These are phyloP conservation scores for Calonectria fujianensis DNA, from an alignment of 2,329 filamentous ascomycete genomes.

Conservation along the genomic window DNA sequence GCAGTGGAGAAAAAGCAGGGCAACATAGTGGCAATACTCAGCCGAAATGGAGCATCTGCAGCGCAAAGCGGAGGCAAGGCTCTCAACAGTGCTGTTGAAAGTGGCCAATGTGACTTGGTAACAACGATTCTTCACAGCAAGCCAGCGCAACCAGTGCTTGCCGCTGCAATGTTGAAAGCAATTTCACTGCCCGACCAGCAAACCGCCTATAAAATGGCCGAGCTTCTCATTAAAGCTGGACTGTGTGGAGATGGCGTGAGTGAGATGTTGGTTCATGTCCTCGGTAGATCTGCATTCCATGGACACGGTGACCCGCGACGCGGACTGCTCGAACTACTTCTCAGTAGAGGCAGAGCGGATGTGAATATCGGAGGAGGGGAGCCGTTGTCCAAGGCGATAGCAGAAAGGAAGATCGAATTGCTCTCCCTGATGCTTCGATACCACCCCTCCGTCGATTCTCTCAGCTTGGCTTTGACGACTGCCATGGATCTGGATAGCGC, in stretches of 20 bases:
- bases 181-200: neutral
- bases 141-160: constrained; percentile 13
- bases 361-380: constrained; percentile 8
- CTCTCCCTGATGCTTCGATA: constrained; percentile 7
- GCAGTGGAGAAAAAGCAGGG: constrained; percentile 21
- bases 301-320: neutral
- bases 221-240: constrained; percentile 20
- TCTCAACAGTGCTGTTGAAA: constrained; percentile 14
- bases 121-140: constrained; percentile 25
- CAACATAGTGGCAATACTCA: neutral
- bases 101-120: constrained; percentile 25
- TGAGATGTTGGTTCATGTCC: constrained; percentile 23
- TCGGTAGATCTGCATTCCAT: constrained; percentile 15
- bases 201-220: constrained; percentile 18
- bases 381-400: neutral
- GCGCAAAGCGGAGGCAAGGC: constrained; percentile 1
- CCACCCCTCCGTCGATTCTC: neutral
- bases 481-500: constrained; percentile 14
- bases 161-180: constrained; percentile 7
- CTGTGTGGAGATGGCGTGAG: constrained; percentile 12
- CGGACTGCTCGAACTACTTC: constrained; percentile 1
- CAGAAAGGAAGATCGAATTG: neutral
- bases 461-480: neutral
- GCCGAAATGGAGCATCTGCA: constrained; percentile 17
- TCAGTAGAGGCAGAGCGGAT: constrained; percentile 13